Evolutionary conservation across 371 early-diverging fungal species (phyloP).

Genomic region (Lichtheimia hyalospora): DNA sequence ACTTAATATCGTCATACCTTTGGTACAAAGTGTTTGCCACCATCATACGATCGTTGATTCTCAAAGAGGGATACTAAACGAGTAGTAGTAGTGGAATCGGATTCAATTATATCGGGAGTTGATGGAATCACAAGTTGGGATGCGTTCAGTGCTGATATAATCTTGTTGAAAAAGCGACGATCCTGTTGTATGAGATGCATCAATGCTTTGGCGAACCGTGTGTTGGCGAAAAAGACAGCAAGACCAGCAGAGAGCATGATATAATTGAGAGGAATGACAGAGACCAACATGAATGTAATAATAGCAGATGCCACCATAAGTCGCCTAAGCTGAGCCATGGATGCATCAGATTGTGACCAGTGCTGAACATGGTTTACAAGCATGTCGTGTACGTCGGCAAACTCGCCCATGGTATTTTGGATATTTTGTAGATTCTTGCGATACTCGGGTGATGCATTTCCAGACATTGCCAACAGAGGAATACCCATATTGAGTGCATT

Average conservation of each 20-base stretch:
- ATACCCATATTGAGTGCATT: not conserved
- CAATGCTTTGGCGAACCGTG: constrained; percentile 29
- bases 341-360: constrained; percentile 30
- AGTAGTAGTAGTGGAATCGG: not conserved
- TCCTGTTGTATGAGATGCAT: constrained; percentile 19
- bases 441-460: constrained; percentile 36
- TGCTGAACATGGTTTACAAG: constrained; percentile 19
- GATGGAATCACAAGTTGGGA: too few relatives aligned
- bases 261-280: constrained; percentile 24
- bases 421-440: constrained; percentile 38
- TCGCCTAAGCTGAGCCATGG: constrained; percentile 27
- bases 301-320: constrained; percentile 15
- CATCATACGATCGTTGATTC: constrained; percentile 34
- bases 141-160: constrained; percentile 9
- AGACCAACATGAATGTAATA: constrained; percentile 10
- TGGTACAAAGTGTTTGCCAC: constrained; percentile 32
- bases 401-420: constrained; percentile 52
- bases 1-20: constrained; percentile 16
- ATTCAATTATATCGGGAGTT: constrained; percentile 9
- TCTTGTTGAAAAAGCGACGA: not conserved
- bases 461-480: constrained; percentile 11
- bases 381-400: constrained; percentile 31
- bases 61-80: not conserved
- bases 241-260: constrained; percentile 26
- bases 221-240: constrained; percentile 28